Conservation (phyloP, 371 early-diverging fungal species). For the Haplosporangium sp. region DNA sequence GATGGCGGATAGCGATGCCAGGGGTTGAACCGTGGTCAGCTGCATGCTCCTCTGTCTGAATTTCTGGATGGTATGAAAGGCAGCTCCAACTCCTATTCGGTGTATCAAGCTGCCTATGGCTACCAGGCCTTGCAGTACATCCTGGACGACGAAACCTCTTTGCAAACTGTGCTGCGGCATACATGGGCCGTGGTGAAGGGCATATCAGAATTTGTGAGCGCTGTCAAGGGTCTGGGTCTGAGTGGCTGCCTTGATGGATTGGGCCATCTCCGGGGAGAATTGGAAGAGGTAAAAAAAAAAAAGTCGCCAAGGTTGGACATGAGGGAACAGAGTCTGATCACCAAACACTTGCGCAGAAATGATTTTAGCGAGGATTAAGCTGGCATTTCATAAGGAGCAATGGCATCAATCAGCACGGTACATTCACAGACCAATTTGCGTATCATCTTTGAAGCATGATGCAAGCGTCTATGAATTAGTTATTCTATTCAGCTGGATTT, state of each 20-base stretch:
- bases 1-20: constrained; percentile 18
- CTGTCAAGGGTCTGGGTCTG: constrained; percentile 10
- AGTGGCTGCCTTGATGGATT: neutral
- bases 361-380: too few species aligned
- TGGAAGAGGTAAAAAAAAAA: neutral
- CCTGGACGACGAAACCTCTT: constrained; percentile 8
- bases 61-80: constrained; percentile 1
- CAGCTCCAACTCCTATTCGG: constrained; percentile 8
- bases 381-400: too few species aligned
- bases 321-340: too few species aligned
- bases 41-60: constrained; percentile 3
- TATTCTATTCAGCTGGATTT: too few species aligned
- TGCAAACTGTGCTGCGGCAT: neutral
- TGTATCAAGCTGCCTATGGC: constrained; percentile 16
- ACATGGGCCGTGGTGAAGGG: constrained; percentile 5
- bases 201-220: constrained; percentile 1
- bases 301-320: neutral
- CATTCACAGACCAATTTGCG: too few species aligned
- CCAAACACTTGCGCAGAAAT: too few species aligned
- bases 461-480: too few species aligned
- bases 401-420: too few species aligned
- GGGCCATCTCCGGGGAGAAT: neutral
- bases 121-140: constrained; percentile 14
- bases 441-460: too few species aligned
- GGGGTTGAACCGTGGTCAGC: constrained; percentile 8